phyloP scores from a whole-genome alignment of 495 filamentous ascomycete species.

The Neurospora cerealis region DNA sequence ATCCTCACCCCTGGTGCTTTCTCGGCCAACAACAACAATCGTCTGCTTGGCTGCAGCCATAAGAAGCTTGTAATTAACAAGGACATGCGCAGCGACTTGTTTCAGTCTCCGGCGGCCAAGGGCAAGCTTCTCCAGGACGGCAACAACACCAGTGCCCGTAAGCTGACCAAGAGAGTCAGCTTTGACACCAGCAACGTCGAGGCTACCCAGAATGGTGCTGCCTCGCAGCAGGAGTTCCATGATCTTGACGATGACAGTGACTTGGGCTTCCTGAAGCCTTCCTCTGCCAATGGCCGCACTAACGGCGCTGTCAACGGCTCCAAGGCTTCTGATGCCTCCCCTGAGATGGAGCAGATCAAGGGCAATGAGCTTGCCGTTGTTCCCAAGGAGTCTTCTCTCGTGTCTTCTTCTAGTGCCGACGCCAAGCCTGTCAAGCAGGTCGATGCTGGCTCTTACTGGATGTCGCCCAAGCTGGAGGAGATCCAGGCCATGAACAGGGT shows the following conservation, averaged over 20 bases:
- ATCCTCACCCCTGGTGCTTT: conserved; percentile 81
- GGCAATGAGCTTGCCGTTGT: conserved; percentile 73
- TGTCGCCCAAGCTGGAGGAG: conserved; percentile 60
- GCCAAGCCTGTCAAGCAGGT: conserved; percentile 34
- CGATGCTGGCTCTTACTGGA: conserved; percentile 71
- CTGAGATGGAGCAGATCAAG: conserved; percentile 64
- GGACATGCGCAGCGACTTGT: conserved; percentile 70
- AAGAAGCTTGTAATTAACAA: conserved; percentile 89
- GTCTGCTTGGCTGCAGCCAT: conserved; percentile 52
- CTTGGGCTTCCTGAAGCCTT: conserved; percentile 54
- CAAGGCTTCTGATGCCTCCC: conserved; percentile 32
- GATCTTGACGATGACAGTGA: conserved; percentile 43
- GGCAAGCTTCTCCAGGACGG: conserved; percentile 30
- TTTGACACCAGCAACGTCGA: conserved; percentile 57
- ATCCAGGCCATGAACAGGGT: conserved; percentile 63
- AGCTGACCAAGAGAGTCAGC: conserved; percentile 76
- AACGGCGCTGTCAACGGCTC: conserved; percentile 30
- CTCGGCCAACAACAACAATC: conserved; percentile 53
- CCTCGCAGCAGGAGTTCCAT: conserved; percentile 30
- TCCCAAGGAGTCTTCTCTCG: conserved; percentile 51
- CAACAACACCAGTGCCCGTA: conserved; percentile 39
- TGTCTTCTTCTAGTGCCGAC: conserved; percentile 16
- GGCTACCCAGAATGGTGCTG: conserved; percentile 23
- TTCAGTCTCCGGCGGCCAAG: conserved; percentile 41
- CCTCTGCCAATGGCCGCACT: conserved; percentile 30